phyloP scores from a whole-genome alignment of 2,329 filamentous ascomycete species.

The Venturiaceae sp. region DNA sequence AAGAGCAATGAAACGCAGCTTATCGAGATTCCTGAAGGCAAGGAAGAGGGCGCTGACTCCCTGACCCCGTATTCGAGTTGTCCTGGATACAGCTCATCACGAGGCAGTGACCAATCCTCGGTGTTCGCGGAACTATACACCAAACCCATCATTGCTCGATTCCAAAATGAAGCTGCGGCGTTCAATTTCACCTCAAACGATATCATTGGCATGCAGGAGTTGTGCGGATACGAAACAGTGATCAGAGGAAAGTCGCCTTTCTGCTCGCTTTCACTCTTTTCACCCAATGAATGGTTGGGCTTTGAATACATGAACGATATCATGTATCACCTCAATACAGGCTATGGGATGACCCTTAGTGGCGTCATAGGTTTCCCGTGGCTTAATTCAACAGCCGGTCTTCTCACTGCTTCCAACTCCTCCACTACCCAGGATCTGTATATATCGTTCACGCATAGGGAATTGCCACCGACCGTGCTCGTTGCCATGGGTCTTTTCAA shows the following conservation, averaged over 20 bases:
- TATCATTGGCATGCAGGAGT: constrained; percentile 55
- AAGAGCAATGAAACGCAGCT: constrained; percentile 45
- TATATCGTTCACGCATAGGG: constrained; percentile 60
- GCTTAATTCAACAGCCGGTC: constrained; percentile 50
- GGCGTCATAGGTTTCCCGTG: constrained; percentile 55
- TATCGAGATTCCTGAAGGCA: constrained; percentile 45
- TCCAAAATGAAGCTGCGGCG: constrained; percentile 40
- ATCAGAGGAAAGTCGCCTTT: constrained; percentile 53
- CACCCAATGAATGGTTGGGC: constrained; percentile 53
- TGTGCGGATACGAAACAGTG: constrained; percentile 57
- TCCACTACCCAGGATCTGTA: constrained; percentile 46
- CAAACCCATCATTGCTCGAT: constrained; percentile 47
- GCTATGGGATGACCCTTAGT: constrained; percentile 50
- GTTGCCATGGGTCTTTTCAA: constrained; percentile 63
- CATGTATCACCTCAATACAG: constrained; percentile 55
- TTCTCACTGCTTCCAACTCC: constrained; percentile 31
- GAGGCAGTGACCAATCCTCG: constrained; percentile 45
- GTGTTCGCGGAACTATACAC: constrained; percentile 41
- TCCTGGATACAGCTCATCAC: constrained; percentile 49
- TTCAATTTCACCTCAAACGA: constrained; percentile 58
- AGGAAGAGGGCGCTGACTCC: constrained; percentile 48
- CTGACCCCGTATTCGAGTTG: constrained; percentile 58
- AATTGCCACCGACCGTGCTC: constrained; percentile 56
- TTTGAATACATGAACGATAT: constrained; percentile 58
- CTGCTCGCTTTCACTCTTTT: constrained; percentile 50